Conservation (phyloP, 208 protist species). For the Tritrichomonas musculus region DNA sequence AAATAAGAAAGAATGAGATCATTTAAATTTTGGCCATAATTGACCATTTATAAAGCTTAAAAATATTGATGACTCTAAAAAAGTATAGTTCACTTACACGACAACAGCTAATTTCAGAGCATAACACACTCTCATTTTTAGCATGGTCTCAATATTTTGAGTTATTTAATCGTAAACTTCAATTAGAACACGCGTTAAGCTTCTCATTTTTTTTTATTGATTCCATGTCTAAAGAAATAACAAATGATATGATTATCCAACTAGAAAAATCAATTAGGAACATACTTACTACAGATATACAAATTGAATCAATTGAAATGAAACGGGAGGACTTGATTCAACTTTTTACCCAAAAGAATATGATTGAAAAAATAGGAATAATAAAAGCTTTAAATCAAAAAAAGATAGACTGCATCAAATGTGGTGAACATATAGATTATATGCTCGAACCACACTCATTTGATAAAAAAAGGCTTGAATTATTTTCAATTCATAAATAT, state of each 20-base stretch:
- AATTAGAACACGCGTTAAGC: neutral
- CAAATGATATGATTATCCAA: neutral
- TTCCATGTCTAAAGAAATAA: neutral
- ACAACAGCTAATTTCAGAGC: neutral
- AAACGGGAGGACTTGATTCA: neutral
- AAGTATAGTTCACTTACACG: neutral
- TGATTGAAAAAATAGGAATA: neutral
- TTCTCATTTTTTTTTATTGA: neutral
- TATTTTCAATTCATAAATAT: neutral
- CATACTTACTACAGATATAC: neutral
- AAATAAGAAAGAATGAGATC: neutral
- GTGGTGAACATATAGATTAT: conserved; percentile 17
- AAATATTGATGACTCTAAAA: neutral
- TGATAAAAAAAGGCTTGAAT: neutral
- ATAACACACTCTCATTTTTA: neutral
- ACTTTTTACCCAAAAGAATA: neutral
- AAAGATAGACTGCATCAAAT: neutral
- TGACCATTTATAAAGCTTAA: neutral
- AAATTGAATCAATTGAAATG: neutral
- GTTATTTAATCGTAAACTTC: neutral
- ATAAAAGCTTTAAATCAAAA: neutral
- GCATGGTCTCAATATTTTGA: neutral
- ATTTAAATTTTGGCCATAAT: neutral
- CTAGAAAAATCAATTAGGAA: neutral
- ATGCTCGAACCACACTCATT: neutral